Percentiles rank a stretch among this genome's conserved stretches.
phyloP scores from a whole-genome alignment of 495 filamentous ascomycete genomes.

The Penicillium coffeae region DNA sequence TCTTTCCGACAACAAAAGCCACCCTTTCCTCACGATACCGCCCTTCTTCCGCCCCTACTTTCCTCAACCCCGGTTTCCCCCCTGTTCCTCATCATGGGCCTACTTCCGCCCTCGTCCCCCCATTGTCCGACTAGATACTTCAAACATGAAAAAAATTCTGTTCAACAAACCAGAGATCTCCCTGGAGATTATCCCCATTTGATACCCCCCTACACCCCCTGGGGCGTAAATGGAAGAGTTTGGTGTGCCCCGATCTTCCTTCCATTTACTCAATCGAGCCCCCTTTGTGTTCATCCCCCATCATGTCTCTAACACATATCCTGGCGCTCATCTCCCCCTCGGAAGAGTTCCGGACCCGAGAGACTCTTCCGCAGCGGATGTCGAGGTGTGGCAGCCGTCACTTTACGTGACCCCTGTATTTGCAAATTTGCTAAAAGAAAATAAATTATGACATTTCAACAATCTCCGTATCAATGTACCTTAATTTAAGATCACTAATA shows the following conservation, averaged over 20 bases:
- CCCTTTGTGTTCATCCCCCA: slow-evolving; percentile 3
- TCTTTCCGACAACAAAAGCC: slow-evolving; percentile 8
- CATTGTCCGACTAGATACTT: slow-evolving; percentile 26
- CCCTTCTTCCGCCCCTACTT: neutral
- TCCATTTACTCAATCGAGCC: slow-evolving; percentile 2
- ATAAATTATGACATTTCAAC: neutral
- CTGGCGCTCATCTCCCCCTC: slow-evolving; percentile 35
- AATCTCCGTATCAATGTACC: neutral
- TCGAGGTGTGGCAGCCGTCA: slow-evolving; percentile 40
- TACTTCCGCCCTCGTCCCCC: slow-evolving; percentile 24
- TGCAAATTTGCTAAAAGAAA: slow-evolving; percentile 10
- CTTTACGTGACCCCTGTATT: slow-evolving; percentile 23
- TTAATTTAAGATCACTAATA: neutral
- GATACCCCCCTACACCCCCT: slow-evolving; percentile 21
- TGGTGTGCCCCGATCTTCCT: slow-evolving; percentile 7
- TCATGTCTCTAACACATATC: slow-evolving; percentile 11
- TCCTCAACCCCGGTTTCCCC: neutral
- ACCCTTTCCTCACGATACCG: neutral
- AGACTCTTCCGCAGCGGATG: neutral
- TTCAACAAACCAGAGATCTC: slow-evolving; percentile 13
- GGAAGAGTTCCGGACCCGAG: slow-evolving; percentile 1
- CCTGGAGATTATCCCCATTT: slow-evolving; percentile 23
- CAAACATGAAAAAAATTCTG: slow-evolving; percentile 29
- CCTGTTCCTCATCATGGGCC: slow-evolving; percentile 15
- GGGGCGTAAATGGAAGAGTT: slow-evolving; percentile 1